Percentiles rank a stretch among this genome's conserved stretches.
These are phyloP conservation scores for Macrolepiota fuliginosa DNA, from an alignment of 768 basidiomycete genomes.

Conservation along the genomic window DNA sequence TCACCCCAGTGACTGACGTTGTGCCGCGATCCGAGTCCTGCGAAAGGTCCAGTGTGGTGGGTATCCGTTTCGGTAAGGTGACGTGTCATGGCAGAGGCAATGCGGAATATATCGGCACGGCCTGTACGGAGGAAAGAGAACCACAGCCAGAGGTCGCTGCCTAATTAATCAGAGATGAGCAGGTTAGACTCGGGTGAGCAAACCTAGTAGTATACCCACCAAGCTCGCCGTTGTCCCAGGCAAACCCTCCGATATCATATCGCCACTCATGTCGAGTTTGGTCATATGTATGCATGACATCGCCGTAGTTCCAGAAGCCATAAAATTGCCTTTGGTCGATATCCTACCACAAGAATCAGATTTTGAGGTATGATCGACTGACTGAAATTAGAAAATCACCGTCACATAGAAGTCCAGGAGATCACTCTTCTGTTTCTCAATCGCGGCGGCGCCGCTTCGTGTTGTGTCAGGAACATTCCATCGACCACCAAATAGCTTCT, in stretches of 20 bases:
- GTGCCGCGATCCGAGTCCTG: constrained; percentile 33
- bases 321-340: constrained; percentile 34
- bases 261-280: constrained; percentile 37
- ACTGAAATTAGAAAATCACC: constrained; percentile 14
- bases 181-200: background rate
- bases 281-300: constrained; percentile 39
- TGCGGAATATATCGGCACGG: constrained; percentile 31
- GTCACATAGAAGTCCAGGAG: constrained; percentile 35
- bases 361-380: background rate
- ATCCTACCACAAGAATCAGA: constrained; percentile 19
- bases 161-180: constrained; percentile 13
- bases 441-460: constrained; percentile 26
- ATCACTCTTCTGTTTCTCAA: constrained; percentile 33
- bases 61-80: constrained; percentile 36
- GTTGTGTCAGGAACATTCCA: constrained; percentile 35
- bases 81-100: constrained; percentile 34
- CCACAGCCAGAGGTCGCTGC: constrained; percentile 37
- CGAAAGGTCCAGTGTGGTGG: constrained; percentile 35
- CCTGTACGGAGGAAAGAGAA: constrained; percentile 39
- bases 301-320: constrained; percentile 38
- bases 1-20: constrained; percentile 40
- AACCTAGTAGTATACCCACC: constrained; percentile 20
- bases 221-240: constrained; percentile 37
- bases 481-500: constrained; percentile 34
- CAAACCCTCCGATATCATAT: constrained; percentile 35